Evolutionary conservation across 2,329 filamentous ascomycete genomes (phyloP).

Genomic region (Hypocreales sp.): DNA sequence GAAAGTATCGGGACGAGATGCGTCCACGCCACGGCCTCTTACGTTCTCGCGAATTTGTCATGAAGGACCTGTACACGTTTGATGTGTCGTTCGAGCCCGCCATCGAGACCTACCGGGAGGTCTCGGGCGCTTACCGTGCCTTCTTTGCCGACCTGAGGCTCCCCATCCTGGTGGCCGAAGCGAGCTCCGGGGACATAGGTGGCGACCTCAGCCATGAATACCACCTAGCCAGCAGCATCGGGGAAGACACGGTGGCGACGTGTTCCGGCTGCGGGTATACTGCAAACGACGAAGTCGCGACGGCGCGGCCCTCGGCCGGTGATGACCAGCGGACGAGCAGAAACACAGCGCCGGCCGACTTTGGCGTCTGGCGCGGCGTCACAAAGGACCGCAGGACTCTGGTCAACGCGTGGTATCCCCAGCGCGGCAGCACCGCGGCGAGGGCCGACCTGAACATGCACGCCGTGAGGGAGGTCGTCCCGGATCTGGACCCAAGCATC

Average conservation of each 20-base stretch:
- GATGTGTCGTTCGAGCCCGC: conserved; percentile 55
- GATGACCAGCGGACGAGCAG: neutral
- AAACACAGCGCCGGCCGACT: conserved; percentile 3
- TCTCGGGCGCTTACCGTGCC: conserved; percentile 55
- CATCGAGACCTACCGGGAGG: conserved; percentile 62
- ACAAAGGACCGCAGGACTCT: conserved; percentile 52
- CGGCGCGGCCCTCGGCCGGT: conserved; percentile 9
- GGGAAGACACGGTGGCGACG: conserved; percentile 72
- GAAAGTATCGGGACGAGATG: conserved; percentile 90
- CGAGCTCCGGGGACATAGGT: conserved; percentile 93
- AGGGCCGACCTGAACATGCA: conserved; percentile 28
- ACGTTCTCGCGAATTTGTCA: conserved; percentile 79
- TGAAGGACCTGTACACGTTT: conserved; percentile 98
- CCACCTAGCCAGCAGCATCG: conserved; percentile 63
- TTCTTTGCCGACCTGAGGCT: conserved; percentile 75
- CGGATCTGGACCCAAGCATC: conserved; percentile 57
- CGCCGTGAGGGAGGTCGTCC: conserved; percentile 49
- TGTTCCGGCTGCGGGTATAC: conserved; percentile 62
- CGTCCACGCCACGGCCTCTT: conserved; percentile 79
- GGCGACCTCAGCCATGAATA: conserved; percentile 90
- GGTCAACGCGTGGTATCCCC: conserved; percentile 54
- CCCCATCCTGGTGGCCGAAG: conserved; percentile 71
- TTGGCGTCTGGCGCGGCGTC: conserved; percentile 44
- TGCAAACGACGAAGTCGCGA: conserved; percentile 77
- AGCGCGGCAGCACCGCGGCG: conserved; percentile 8